These are phyloP conservation scores for Physaria fendleri DNA, from an alignment of 345 rosid genomes.

Conservation along the genomic window DNA sequence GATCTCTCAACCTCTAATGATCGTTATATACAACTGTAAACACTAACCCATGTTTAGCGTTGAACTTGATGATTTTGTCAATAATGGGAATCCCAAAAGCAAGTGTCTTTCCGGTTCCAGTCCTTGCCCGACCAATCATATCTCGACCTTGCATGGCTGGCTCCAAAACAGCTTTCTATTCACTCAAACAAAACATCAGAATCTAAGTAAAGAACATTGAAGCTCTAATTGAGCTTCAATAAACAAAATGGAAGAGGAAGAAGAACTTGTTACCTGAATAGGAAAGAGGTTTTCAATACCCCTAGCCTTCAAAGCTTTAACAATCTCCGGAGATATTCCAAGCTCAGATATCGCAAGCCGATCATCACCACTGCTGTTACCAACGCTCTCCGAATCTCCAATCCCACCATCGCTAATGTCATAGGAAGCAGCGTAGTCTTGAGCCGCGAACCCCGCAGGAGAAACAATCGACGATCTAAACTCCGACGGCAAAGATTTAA, in stretches of 20 bases:
- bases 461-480: constrained; percentile 38
- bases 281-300: constrained; percentile 80
- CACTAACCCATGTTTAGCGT: constrained; percentile 77
- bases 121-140: constrained; percentile 91
- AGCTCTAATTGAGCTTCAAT: neutral
- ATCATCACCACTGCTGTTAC: constrained; percentile 44
- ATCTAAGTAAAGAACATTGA: neutral
- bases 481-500: constrained; percentile 40
- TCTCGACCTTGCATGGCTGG: constrained; percentile 98
- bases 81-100: constrained; percentile 92
- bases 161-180: constrained; percentile 82
- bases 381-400: constrained; percentile 12
- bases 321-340: constrained; percentile 66
- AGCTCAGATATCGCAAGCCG: constrained; percentile 51
- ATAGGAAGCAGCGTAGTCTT: constrained; percentile 29
- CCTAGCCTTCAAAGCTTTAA: constrained; percentile 51
- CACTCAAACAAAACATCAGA: constrained; percentile 13
- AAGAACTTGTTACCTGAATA: constrained; percentile 53
- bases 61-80: constrained; percentile 70
- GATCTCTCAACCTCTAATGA: neutral
- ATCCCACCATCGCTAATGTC: constrained; percentile 14
- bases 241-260: neutral
- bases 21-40: neutral
- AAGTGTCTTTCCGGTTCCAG: constrained; percentile 96
- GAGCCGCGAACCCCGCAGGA: constrained; percentile 49